Base-by-base conservation (phyloP, 306 rosid species). In the Castanospermum australe region DNA sequence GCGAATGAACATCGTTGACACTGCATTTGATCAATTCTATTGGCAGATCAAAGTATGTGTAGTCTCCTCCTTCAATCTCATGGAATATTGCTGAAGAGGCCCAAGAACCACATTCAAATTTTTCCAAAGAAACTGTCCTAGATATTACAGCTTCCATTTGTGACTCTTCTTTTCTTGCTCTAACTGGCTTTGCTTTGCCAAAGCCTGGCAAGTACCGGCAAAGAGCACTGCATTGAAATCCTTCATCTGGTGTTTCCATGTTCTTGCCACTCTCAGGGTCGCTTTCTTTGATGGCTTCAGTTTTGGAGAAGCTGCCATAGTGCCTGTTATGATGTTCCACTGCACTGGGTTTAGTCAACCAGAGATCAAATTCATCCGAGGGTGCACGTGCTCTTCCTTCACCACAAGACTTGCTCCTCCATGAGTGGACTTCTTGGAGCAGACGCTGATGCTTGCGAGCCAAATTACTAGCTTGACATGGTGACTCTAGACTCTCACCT, bases 81-180 rank as follows among this genome's bases (percentile, higher is more conserved):
- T 67, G 75, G 9, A 83, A 69, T 62, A 86, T 2, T 36, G 83
- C 83, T 0, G 93, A 86, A 20, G 95, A 86, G 25, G 94, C 88
- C 98, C 98, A 93, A 0, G 93, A 91, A 3, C 90, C 98, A 20
- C 98, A 93, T 60, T 93, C 98, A 70, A 93, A 93, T 54, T 87
- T 93, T 71, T 93, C 97, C 78, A 93, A 10, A 4, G 97, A 93
- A 22, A 86, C 91, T 1, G 86, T 91, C 59, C 92, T 84, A 0
- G 97, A 91, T 60, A 88, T 84, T 45, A 65, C 79, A 50, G 50
- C 74, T 73, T 78, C 84, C 4, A 45, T 72, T 15, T 65, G 81
- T 25, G 60, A 9, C 67, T 71, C 90, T 70, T 59, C 74, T 39
- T 66, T 88, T 76, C 79, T 82, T 54, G 86, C 36, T 76, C 85